Evolutionary conservation across 768 basidiomycete genomes (phyloP), one percentile per base, ranked within the genome.

Genomic region (Phaeotremella fagi): DNA sequence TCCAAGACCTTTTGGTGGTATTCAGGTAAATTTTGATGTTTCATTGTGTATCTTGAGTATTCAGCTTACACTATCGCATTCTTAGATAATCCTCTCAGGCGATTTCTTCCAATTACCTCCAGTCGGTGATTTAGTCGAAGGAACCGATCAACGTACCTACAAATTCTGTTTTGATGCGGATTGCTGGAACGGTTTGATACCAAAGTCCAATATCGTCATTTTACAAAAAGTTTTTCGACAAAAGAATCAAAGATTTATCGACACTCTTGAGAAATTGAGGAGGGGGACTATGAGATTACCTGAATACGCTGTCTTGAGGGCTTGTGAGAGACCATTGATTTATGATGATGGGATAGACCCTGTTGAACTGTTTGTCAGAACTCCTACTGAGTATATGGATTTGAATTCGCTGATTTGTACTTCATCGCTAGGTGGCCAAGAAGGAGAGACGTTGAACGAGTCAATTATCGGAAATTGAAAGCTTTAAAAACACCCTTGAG

Each of bases 81-180:
- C 56, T 6, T 63, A 68, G 44, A 25, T 75, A 52, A 71, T 76
- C 51, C 54, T 76, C 11, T 74, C 69, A 3, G 77, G 77, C 45
- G 77, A 78, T 52, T 78, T 76, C 59, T 75, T 71, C 52, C 76
- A 78, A 38, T 68, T 78, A 0, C 77, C 77, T 3, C 77, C 77
- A 0, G 76, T 78, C 0, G 55, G 65, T 1, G 31, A 58, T 26
- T 58, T 55, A 25, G 57, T 53, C 31, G 23, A 14, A 22, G 38
- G 37, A 7, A 48, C 42, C 25, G 46, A 56, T 5, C 27, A 26
- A 12, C 18, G 23, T 7, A 44, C 35, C 12, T 48, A 27, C 22
- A 36, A 47, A 1, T 76, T 74, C 35, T 71, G 64, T 1, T 76
- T 76, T 50, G 71, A 76, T 50, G 74, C 75, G 1, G 45, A 60